A percentile compares a stretch with the other conserved stretches of the same genome.
These are phyloP conservation scores for Comarum palustre DNA, from an alignment of 306 rosid genomes.

Conservation along the genomic window DNA sequence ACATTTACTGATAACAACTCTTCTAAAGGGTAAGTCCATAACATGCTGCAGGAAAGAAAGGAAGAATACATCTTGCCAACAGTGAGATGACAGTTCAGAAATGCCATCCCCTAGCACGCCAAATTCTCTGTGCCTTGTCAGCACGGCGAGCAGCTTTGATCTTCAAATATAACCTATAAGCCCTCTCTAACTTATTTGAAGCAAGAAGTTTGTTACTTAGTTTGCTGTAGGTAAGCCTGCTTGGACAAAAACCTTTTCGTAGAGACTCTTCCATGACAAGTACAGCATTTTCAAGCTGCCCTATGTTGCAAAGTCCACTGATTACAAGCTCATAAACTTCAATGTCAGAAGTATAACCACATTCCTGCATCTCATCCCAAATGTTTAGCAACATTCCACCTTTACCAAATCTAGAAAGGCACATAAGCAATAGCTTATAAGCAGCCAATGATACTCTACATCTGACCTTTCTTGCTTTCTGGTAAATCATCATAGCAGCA, in stretches of 20 bases:
- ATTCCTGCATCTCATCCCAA: conserved; percentile 88
- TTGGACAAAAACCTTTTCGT: conserved; percentile 65
- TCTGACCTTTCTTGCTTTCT: conserved; percentile 63
- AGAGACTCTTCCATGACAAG: conserved; percentile 89
- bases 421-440: conserved; percentile 73
- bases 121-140: conserved; percentile 55
- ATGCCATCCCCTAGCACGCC: conserved; percentile 93
- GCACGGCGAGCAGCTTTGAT: conserved; percentile 59
- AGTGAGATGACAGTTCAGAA: conserved; percentile 41
- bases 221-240: conserved; percentile 73
- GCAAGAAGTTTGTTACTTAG: conserved; percentile 59
- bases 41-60: not conserved
- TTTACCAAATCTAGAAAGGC: conserved; percentile 74
- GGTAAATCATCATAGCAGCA: conserved; percentile 74
- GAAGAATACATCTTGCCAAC: not conserved
- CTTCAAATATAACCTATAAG: conserved; percentile 67
- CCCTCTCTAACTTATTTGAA: conserved; percentile 52
- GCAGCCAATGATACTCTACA: conserved; percentile 59
- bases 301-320: conserved; percentile 69
- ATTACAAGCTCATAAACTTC: conserved; percentile 75
- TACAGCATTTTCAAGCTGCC: conserved; percentile 83
- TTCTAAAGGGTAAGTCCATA: not conserved
- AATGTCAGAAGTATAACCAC: too few species aligned
- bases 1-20: not conserved
- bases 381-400: conserved; percentile 67